Evolutionary conservation across 2,329 filamentous ascomycete genomes (phyloP).

Genomic region (Colletotrichum sp.): DNA sequence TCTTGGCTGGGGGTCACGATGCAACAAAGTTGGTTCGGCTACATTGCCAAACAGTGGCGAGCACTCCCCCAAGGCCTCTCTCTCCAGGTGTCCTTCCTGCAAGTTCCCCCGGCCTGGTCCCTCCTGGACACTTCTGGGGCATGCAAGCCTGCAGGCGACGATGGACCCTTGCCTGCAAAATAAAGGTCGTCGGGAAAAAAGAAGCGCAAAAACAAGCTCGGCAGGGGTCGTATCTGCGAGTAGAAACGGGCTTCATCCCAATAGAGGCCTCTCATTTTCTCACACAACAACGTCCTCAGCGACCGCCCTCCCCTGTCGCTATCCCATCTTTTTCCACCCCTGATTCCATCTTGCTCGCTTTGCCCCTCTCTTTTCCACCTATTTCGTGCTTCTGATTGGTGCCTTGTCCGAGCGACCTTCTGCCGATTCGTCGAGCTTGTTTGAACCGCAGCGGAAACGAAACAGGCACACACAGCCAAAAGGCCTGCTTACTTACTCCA

Average conservation of each 20-base stretch:
- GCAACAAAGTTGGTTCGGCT: conserved; percentile 16
- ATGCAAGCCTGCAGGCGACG: neutral
- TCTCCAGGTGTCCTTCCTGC: neutral
- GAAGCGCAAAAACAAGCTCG: conserved; percentile 23
- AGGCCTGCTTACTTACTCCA: neutral
- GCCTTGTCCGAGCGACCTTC: neutral
- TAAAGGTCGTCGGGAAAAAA: conserved; percentile 14
- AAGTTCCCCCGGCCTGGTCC: neutral
- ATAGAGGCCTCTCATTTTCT: neutral
- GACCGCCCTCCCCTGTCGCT: neutral
- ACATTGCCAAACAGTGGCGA: conserved; percentile 17
- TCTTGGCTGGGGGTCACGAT: conserved; percentile 4
- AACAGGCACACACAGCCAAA: conserved; percentile 4
- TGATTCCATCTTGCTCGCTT: conserved; percentile 17
- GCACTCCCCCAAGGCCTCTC: neutral
- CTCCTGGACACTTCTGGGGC: neutral
- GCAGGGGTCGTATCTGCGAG: conserved; percentile 5
- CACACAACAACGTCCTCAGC: neutral
- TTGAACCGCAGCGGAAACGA: conserved; percentile 21
- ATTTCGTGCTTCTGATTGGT: neutral
- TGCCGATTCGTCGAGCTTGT: conserved; percentile 22
- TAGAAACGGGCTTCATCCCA: conserved; percentile 20
- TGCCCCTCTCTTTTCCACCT: neutral
- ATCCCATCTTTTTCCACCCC: conserved; percentile 14
- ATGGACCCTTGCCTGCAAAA: conserved; percentile 1